Conservation (phyloP, 148 eudicot genomes). For the Cornus florida region DNA sequence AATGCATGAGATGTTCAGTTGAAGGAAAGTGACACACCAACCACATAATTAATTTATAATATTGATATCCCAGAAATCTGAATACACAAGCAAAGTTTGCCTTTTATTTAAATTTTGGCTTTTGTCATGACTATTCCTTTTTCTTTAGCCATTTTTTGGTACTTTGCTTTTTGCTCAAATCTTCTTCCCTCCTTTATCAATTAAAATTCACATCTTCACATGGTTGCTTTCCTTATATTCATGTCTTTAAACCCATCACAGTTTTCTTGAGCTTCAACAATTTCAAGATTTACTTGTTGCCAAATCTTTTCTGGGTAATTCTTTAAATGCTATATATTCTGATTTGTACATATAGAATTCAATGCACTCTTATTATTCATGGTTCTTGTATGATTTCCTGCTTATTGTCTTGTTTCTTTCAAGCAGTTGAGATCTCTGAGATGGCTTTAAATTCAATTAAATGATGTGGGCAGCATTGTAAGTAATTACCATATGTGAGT, state of each 20-base stretch:
- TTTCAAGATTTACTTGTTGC: not conserved
- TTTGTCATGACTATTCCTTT: not conserved
- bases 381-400: not conserved
- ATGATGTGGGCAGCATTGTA: not conserved
- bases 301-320: not conserved
- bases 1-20: not conserved
- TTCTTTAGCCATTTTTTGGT: not conserved
- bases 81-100: not conserved
- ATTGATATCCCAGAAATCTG: not conserved
- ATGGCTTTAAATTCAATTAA: slow-evolving; percentile 5
- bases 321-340: not conserved
- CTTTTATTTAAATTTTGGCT: slow-evolving; percentile 1
- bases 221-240: slow-evolving; percentile 7
- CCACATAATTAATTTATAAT: not conserved
- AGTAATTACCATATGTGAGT: too few relatives aligned
- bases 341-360: not conserved
- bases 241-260: slow-evolving; percentile 9
- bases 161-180: slow-evolving; percentile 19
- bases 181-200: slow-evolving; percentile 28
- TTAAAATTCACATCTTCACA: slow-evolving; percentile 4
- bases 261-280: not conserved
- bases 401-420: slow-evolving; percentile 6
- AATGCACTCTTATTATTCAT: slow-evolving; percentile 4
- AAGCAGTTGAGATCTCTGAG: slow-evolving; percentile 2
- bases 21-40: not conserved